Evolutionary conservation across 768 basidiomycete genomes (phyloP).

Genomic region (Lenzites betulinus): DNA sequence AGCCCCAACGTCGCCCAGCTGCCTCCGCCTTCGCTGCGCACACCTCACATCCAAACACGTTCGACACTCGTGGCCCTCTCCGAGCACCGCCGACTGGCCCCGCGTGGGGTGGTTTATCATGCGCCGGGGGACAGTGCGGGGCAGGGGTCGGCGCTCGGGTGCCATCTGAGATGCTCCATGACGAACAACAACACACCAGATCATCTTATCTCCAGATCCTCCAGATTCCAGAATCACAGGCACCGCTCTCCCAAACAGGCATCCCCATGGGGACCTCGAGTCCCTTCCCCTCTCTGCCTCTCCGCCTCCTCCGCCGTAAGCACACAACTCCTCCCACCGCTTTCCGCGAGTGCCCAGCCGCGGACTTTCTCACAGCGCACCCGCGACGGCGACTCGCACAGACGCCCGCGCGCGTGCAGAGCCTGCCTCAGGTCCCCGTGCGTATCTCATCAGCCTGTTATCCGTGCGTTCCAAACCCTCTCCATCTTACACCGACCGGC

Average conservation of each 20-base stretch:
- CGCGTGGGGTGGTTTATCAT: background rate
- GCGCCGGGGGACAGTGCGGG: constrained; percentile 9
- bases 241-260: constrained; percentile 7
- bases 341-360: background rate
- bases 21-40: background rate
- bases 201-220: constrained; percentile 19
- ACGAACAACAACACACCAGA: constrained; percentile 19
- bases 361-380: background rate
- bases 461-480: constrained; percentile 4
- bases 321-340: background rate
- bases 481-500: constrained; percentile 13
- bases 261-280: constrained; percentile 23
- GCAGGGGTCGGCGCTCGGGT: constrained; percentile 7
- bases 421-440: background rate
- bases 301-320: background rate
- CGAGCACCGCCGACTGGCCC: no score
- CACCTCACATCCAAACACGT: background rate
- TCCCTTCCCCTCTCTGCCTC: background rate
- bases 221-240: constrained; percentile 16
- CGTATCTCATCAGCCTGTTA: constrained; percentile 5
- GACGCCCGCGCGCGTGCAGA: no score
- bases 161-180: constrained; percentile 20
- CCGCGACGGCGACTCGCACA: no score
- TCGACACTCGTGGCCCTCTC: no score
- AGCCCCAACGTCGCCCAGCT: constrained; percentile 2